These are phyloP conservation scores for Colletotrichum filicis DNA, from an alignment of 2,329 filamentous ascomycete genomes.

Conservation along the genomic window DNA sequence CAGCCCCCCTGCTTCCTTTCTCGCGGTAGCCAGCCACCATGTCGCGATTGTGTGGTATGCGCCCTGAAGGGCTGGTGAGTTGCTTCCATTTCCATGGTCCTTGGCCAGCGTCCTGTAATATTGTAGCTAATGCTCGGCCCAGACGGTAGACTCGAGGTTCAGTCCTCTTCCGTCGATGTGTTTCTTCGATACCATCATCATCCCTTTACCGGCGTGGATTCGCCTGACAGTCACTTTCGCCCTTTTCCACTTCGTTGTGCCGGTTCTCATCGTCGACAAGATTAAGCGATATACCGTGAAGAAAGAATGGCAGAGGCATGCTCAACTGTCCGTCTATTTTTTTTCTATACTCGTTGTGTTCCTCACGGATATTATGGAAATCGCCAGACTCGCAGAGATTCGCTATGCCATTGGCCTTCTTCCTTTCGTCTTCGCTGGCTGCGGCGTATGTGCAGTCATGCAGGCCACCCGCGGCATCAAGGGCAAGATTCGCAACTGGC, in stretches of 20 bases:
- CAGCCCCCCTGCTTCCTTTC: constrained; percentile 8
- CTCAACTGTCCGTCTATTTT: constrained; percentile 38
- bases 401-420: constrained; percentile 38
- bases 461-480: constrained; percentile 36
- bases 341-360: constrained; percentile 38
- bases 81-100: background rate
- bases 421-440: constrained; percentile 39
- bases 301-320: constrained; percentile 35
- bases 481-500: constrained; percentile 34
- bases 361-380: constrained; percentile 40
- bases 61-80: constrained; percentile 34
- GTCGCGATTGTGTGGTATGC: constrained; percentile 32
- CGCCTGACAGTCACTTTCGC: constrained; percentile 36
- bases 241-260: constrained; percentile 34
- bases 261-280: constrained; percentile 27
- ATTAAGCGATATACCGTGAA: constrained; percentile 20
- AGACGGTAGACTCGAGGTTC: constrained; percentile 27
- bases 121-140: background rate
- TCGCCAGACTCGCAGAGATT: constrained; percentile 36
- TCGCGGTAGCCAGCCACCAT: constrained; percentile 29
- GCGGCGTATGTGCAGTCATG: constrained; percentile 32
- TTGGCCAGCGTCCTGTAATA: background rate
- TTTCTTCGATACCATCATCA: constrained; percentile 41
- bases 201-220: constrained; percentile 40
- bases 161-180: constrained; percentile 40